Conservation (phyloP, 495 filamentous ascomycete species). For the Hypoxylon lienhwacheense region DNA sequence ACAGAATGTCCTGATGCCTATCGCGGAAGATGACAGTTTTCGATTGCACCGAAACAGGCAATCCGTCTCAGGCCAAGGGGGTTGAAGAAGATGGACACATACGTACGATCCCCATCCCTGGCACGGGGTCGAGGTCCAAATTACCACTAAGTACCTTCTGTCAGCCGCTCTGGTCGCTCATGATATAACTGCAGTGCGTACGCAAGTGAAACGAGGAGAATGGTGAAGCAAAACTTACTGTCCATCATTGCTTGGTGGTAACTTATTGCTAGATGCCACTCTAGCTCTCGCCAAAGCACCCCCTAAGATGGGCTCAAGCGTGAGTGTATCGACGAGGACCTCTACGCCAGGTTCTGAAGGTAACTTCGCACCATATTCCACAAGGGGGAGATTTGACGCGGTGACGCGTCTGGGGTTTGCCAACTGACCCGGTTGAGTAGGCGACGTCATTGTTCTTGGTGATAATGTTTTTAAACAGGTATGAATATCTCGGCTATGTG, state of each 20-base stretch:
- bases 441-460: slow-evolving; percentile 7
- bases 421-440: slow-evolving; percentile 13
- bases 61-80: not conserved
- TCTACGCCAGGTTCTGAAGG: slow-evolving; percentile 28
- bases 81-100: slow-evolving; percentile 3
- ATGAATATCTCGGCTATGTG: no score
- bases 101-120: slow-evolving; percentile 30
- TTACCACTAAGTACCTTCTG: slow-evolving; percentile 10
- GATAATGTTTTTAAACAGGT: no score
- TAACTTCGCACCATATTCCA: slow-evolving; percentile 1
- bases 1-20: slow-evolving; percentile 2
- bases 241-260: slow-evolving; percentile 34
- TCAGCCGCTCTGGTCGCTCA: slow-evolving; percentile 7
- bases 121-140: slow-evolving; percentile 21
- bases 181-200: not conserved
- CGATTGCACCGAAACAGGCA: not conserved
- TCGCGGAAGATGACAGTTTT: not conserved
- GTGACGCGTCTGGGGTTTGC: slow-evolving; percentile 29
- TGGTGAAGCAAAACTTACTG: slow-evolving; percentile 24
- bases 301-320: slow-evolving; percentile 25
- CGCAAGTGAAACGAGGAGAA: not conserved
- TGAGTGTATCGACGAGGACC: slow-evolving; percentile 29
- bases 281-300: slow-evolving; percentile 27
- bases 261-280: slow-evolving; percentile 28
- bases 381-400: slow-evolving; percentile 31